A percentile compares a stretch with the other conserved stretches of the same genome.
These are phyloP conservation scores for Aspergillus olivimuriae DNA, from an alignment of 495 filamentous ascomycete species.

Conservation along the genomic window DNA sequence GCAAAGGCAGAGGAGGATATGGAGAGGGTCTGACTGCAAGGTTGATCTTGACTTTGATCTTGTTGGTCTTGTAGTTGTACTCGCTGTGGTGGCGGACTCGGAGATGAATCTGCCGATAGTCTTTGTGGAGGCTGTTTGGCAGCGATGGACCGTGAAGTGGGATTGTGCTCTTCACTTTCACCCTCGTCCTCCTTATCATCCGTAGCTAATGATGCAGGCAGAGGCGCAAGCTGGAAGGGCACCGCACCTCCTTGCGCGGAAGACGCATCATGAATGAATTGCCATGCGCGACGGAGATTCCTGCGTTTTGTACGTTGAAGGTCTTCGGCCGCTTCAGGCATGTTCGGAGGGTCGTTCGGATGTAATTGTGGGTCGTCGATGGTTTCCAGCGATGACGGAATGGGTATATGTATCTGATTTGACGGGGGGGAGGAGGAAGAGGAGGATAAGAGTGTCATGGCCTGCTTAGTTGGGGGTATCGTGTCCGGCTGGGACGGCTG, in stretches of 20 bases:
- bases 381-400: slow-evolving; percentile 10
- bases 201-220: slow-evolving; percentile 26
- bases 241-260: neutral
- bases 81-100: too few relatives aligned
- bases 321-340: slow-evolving; percentile 1
- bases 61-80: neutral
- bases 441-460: neutral
- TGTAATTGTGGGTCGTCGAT: slow-evolving; percentile 1
- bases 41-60: too few relatives aligned
- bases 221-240: slow-evolving; percentile 24
- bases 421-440: neutral
- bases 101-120: too few relatives aligned
- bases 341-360: slow-evolving; percentile 1
- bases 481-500: too few relatives aligned
- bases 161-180: too few relatives aligned
- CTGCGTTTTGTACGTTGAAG: slow-evolving; percentile 15
- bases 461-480: neutral
- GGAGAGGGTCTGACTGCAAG: neutral
- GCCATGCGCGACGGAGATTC: slow-evolving; percentile 23
- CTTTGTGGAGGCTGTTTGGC: too few relatives aligned
- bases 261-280: slow-evolving; percentile 19
- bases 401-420: neutral
- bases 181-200: slow-evolving; percentile 2
- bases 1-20: neutral
- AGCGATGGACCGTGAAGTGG: too few relatives aligned